phyloP scores from a whole-genome alignment of 129 eudicot species.

The Saposhnikovia divaricata region DNA sequence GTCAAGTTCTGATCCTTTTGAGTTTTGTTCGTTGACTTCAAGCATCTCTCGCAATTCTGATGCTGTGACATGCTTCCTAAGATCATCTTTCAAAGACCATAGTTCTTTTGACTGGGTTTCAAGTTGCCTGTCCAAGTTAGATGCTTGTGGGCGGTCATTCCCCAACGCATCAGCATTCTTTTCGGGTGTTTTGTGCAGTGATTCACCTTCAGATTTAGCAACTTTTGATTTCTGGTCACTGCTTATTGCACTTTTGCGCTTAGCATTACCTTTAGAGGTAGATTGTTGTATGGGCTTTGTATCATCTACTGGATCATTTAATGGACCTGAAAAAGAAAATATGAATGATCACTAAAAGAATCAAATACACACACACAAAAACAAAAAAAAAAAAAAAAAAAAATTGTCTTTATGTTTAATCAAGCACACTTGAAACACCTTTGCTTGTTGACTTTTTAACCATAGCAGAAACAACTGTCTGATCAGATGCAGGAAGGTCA shows the following conservation, averaged over 20 bases:
- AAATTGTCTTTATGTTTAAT: background rate
- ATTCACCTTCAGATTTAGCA: slow-evolving; percentile 44
- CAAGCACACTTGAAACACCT: slow-evolving; percentile 24
- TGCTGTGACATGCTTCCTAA: slow-evolving; percentile 54
- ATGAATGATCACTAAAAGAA: background rate
- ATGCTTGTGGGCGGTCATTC: slow-evolving; percentile 20
- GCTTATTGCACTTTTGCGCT: slow-evolving; percentile 51
- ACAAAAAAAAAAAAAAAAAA: background rate
- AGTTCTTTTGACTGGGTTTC: slow-evolving; percentile 73
- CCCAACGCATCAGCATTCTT: slow-evolving; percentile 14
- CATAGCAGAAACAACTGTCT: slow-evolving; percentile 38
- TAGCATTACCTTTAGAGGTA: slow-evolving; percentile 39
- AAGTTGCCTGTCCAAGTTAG: slow-evolving; percentile 42
- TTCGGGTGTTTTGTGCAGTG: slow-evolving; percentile 20
- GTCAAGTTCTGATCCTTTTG: slow-evolving; percentile 75
- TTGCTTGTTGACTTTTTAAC: slow-evolving; percentile 35
- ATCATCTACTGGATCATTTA: slow-evolving; percentile 29
- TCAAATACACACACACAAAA: background rate
- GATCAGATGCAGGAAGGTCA: slow-evolving; percentile 50
- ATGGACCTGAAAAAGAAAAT: slow-evolving; percentile 29
- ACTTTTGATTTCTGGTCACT: slow-evolving; percentile 46
- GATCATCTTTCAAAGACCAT: slow-evolving; percentile 89
- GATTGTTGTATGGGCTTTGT: slow-evolving; percentile 29
- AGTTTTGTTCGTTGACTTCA: slow-evolving; percentile 62
- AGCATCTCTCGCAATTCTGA: slow-evolving; percentile 73